Evolutionary conservation across 495 filamentous ascomycete species (phyloP), one percentile per base, ranked within the genome.

Genomic region (Cercophora newfieldiana): DNA sequence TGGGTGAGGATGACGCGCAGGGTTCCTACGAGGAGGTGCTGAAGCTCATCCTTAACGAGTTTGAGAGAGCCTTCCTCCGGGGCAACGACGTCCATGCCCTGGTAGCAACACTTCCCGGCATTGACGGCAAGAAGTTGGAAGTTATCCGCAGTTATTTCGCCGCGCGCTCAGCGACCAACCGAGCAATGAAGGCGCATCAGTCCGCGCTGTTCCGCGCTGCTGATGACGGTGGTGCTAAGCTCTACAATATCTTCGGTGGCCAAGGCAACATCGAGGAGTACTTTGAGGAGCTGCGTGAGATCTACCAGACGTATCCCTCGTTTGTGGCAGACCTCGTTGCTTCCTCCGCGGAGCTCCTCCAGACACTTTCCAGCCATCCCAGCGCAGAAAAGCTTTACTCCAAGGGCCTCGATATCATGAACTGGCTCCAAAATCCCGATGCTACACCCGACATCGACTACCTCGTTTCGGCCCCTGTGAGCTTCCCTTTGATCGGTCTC

Each of bases 211-310:
- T 97, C 74, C 88, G 96, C 21, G 93, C 93, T 22, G 93, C 92
- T 3, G 88, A 86, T 3, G 94, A 97, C 50, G 86, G 85, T 47
- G 83, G 84, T 33, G 94, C 92, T 7, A 87, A 81, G 62, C 82
- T 98, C 49, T 98, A 96, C 81, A 91, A 88, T 57, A 91, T 99
- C 64, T 97, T 97, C 67, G 96, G 96, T 53, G 96, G 96, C n/a
- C 96, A 99, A 75, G 96, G 96, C 61, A 99, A 98, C 76, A 97
- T 98, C 65, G 93, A 98, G 76, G 96, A 98, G 77, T 99, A 98
- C 79, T 99, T 98, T 74, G 94, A 97, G 62, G 96, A 99, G 79
- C 85, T 99, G 48, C 88, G 94, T 44, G 90, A 94, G 76, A 83
- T 98, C 31, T 96, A 94, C 81, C 86, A 83, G 54, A 96, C 92